Evolutionary conservation across 2,329 filamentous ascomycete genomes (phyloP), one percentile per base, ranked within the genome.

Genomic region (Neofusicoccum sp.): DNA sequence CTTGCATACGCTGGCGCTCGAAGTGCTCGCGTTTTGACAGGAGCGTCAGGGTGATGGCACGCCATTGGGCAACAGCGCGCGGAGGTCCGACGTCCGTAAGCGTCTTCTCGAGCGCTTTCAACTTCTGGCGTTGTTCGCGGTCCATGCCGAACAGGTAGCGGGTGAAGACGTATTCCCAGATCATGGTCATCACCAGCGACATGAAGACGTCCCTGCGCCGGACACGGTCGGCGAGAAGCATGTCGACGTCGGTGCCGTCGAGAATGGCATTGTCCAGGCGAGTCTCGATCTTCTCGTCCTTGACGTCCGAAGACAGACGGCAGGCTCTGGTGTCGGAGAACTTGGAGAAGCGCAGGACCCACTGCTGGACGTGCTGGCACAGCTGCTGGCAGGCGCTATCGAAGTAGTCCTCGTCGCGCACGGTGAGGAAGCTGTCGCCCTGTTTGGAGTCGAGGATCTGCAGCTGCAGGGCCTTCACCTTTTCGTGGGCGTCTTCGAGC

Each of bases 141-240:
- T 99, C 95, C 92, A 99, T 97, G 71, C 95, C 95, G 75, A 99
- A 99, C 31, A 99, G 87, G 76, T 99, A 99, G 67, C 95, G 88
- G 7, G 94, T 97, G 75, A 99, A 99, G 74, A 99, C 89, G 73
- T 96, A 97, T 77, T 99, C 95, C 93, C 93, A 99, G 58, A 99
- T 89, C 93, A 99, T 97, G 66, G 91, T 95, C 93, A 98, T 98
- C 62, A 94, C 92, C 77, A 99, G 93, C 41, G 93, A 95, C 92
- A 98, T 97, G 83, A 99, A 97, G 64, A 98, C 89, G 75, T 98
- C 94, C 65, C 94, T 88, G 65, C 95, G 89, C 71, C 86, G 89
- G 61, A 97, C 90, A 43, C 96, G 91, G 75, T 99, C 94, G 68
- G 86, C 85, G 54, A 99, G 88, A 72, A 96, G 95, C 64, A 83